Base-by-base conservation (phyloP, 768 basidiomycete genomes). In the Nevesoporus exiguus region DNA sequence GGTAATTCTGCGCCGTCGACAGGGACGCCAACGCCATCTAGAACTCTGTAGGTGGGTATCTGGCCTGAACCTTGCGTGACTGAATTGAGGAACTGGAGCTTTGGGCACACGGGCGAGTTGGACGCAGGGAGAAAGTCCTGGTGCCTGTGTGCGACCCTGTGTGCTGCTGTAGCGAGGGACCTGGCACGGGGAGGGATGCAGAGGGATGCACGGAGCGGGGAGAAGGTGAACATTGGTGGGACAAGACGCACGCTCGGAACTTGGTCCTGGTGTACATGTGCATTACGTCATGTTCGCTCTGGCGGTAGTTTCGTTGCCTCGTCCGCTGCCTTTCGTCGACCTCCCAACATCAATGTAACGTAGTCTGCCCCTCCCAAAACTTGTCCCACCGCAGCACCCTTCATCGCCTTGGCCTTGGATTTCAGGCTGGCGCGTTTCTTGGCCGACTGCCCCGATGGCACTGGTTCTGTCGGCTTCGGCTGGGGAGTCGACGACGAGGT, bases 1-100 rank as follows among this genome's bases (percentile, higher is more conserved):
- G 92, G 91, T 15, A 88, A 65, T 56, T 83, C 76, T 4, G 88
- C 91, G 0, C 85, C 89, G 6, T 89, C 80, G 17, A 94, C 71
- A 6, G 82, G 80, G 59, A 81, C 71, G 3, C 94, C 95, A 48
- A 81, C 74, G 27, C 91, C 86, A 70, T 94, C 94, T 29, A 98
- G 72, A 0, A 97, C 80, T 47, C 94, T 80, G 72, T 86, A 96
- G 5, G 93, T 90, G 4, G 94, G 91, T 61, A 96, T 93, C 61
- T 80, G 80, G 21, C 77, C 75, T 14, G 78, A 76, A 39, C 78
- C 79, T 9, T 74, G 75, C 33, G 80, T 80, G 27, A 93, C 82
- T 0, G 89, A 81, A 69, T 92, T 92, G 76, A 93, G 86, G 76
- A 92, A 93, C 47, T 83, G 72, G 34, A 90, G 80, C 50, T 79